Evolutionary conservation across 441 rosid species (phyloP).

Genomic region (Populus trichocarpa): DNA sequence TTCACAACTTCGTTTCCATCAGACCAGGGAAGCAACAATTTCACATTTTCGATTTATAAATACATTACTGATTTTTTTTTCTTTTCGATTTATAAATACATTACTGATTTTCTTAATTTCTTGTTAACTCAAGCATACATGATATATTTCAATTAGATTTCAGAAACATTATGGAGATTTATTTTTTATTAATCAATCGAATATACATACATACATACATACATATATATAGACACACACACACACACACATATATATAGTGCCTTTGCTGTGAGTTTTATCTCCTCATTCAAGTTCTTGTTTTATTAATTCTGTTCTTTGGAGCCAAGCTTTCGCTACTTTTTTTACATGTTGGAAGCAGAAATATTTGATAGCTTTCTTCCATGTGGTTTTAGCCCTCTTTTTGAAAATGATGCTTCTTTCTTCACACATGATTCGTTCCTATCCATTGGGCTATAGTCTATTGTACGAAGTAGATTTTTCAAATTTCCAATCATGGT

Average conservation of each 20-base stretch:
- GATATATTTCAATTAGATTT: neutral
- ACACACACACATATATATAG: too few species aligned
- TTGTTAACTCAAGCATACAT: neutral
- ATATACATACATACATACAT: too few species aligned
- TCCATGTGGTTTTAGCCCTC: neutral
- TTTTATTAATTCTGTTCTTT: slow-evolving; percentile 4
- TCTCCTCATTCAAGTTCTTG: neutral
- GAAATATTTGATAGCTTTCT: neutral
- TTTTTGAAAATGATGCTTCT: neutral
- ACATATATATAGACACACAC: too few species aligned
- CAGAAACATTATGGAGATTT: neutral
- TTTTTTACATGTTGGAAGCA: neutral
- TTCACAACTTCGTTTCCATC: neutral
- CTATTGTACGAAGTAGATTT: neutral
- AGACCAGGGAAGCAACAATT: neutral
- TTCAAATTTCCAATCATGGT: too few species aligned
- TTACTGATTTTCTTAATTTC: neutral
- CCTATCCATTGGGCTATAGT: neutral
- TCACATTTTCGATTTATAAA: neutral
- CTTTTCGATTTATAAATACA: too few species aligned
- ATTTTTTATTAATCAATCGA: too few species aligned
- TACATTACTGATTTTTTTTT: too few species aligned
- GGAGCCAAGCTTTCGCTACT: slow-evolving; percentile 9
- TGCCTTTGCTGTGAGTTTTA: neutral
- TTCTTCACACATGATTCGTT: neutral